A percentile compares a stretch with the other conserved stretches of the same genome.
Conservation (phyloP, 2,329 filamentous ascomycete genomes). For the Myriosclerotinia curreyana region DNA sequence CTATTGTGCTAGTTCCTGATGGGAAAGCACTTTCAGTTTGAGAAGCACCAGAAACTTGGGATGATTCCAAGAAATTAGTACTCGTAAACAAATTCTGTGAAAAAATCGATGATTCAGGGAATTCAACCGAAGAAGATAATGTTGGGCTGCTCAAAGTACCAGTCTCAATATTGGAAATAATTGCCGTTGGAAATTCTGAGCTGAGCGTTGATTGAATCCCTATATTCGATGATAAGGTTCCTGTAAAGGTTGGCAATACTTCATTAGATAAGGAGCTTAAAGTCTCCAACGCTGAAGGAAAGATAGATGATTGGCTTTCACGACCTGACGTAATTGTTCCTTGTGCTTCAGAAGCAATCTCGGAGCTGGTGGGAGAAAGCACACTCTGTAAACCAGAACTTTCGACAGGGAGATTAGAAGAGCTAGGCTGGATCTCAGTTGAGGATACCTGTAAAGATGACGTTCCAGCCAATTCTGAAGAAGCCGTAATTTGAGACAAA, state of each 20-base stretch:
- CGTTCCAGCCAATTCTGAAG: background rate
- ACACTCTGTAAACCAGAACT: background rate
- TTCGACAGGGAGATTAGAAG: background rate
- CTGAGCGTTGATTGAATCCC: background rate
- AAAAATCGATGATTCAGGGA: background rate
- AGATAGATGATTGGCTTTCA: background rate
- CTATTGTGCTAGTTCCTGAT: background rate
- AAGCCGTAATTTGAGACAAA: conserved; percentile 5
- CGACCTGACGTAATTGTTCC: background rate
- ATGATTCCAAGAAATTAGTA: background rate
- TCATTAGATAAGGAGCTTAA: background rate
- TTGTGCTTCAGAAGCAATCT: background rate
- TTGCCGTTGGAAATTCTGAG: background rate
- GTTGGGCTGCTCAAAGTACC: background rate
- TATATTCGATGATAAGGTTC: background rate
- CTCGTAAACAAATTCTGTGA: background rate
- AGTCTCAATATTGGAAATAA: background rate
- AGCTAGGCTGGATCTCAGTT: background rate
- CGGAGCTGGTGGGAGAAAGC: background rate
- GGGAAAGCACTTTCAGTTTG: conserved; percentile 3
- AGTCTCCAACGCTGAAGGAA: background rate
- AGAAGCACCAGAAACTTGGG: background rate
- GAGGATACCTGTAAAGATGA: background rate
- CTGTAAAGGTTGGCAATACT: background rate
- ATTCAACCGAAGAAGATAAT: background rate